These are phyloP conservation scores for Colletotrichum spaethianum DNA, from an alignment of 2,329 filamentous ascomycete genomes.

Conservation along the genomic window DNA sequence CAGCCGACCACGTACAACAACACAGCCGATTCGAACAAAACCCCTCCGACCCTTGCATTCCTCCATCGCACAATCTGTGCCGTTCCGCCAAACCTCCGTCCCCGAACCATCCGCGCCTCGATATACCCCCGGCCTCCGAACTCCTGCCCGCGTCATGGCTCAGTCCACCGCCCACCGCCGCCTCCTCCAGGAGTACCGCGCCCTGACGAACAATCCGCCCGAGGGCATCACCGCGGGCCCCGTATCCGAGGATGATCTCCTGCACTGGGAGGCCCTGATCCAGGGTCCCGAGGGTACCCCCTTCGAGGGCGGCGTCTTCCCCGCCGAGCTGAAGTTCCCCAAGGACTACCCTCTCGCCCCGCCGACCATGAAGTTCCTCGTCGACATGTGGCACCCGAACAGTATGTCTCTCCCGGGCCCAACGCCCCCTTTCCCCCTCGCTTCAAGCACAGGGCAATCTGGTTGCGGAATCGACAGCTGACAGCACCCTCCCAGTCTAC, in stretches of 20 bases:
- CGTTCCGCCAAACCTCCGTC: neutral
- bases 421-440: neutral
- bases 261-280: slow-evolving; percentile 96
- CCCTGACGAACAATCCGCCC: slow-evolving; percentile 93
- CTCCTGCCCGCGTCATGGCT: slow-evolving; percentile 59
- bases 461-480: neutral
- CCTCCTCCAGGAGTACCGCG: slow-evolving; percentile 96
- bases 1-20: neutral
- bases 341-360: slow-evolving; percentile 97
- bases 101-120: neutral
- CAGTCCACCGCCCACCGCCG: slow-evolving; percentile 79
- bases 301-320: slow-evolving; percentile 96
- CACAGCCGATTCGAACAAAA: neutral
- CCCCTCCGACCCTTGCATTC: neutral
- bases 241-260: slow-evolving; percentile 92
- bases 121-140: neutral
- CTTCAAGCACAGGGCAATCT: neutral
- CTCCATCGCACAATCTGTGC: neutral
- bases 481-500: slow-evolving; percentile 75
- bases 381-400: slow-evolving; percentile 97
- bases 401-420: slow-evolving; percentile 65
- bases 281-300: slow-evolving; percentile 96
- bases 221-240: slow-evolving; percentile 97
- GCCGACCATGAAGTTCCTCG: slow-evolving; percentile 95
- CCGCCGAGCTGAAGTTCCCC: slow-evolving; percentile 94